Conservation (phyloP, 1,284 basidiomycete species). For the Boletus semigastroideus region DNA sequence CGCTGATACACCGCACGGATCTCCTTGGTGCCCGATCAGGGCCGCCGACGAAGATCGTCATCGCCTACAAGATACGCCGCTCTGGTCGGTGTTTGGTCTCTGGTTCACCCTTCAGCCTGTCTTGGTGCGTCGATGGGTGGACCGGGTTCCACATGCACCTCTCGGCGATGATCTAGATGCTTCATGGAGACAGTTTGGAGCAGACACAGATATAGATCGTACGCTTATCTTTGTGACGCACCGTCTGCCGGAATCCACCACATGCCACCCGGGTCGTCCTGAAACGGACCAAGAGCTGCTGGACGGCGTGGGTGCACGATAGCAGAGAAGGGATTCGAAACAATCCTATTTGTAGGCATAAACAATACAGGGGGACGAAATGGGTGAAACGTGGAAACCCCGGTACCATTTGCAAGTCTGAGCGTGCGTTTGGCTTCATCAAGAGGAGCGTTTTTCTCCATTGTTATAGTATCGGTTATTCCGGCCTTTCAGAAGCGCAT, state of each 20-base stretch:
- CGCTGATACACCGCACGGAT: constrained; percentile 65
- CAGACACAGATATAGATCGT: constrained; percentile 39
- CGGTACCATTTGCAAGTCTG: neutral
- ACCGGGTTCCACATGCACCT: neutral
- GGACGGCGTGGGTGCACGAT: constrained; percentile 49
- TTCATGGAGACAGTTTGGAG: constrained; percentile 44
- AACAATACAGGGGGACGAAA: neutral
- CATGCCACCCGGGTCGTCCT: constrained; percentile 59
- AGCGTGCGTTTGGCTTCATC: neutral
- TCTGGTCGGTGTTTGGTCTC: constrained; percentile 80
- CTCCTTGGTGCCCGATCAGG: constrained; percentile 37
- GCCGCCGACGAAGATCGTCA: constrained; percentile 40
- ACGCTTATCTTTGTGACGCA: constrained; percentile 61
- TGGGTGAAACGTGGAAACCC: neutral
- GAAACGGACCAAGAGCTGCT: constrained; percentile 53
- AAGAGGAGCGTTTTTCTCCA: constrained; percentile 11
- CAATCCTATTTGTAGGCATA: constrained; percentile 57
- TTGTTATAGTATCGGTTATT: constrained; percentile 51
- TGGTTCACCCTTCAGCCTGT: constrained; percentile 79
- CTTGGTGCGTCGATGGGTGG: constrained; percentile 32
- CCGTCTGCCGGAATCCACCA: constrained; percentile 54
- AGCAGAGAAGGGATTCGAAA: constrained; percentile 61
- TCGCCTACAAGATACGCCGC: constrained; percentile 77
- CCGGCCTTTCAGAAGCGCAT: constrained; percentile 56
- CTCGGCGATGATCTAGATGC: constrained; percentile 8